These are phyloP conservation scores for Erythrobasidium hasegawianum DNA, from an alignment of 1,284 basidiomycete genomes.

Conservation along the genomic window DNA sequence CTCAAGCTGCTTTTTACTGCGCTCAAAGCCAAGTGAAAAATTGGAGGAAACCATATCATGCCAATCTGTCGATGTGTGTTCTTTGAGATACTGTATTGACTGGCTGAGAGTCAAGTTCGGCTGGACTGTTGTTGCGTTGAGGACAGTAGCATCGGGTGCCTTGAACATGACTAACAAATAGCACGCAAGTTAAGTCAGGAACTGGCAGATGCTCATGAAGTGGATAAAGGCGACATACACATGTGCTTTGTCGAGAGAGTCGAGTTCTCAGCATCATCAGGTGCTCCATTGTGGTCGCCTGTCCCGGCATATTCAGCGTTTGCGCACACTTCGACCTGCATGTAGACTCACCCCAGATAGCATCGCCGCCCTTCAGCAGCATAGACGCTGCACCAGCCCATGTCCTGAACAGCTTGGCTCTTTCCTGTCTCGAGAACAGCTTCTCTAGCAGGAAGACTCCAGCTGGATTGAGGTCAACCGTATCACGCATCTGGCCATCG, in stretches of 20 bases:
- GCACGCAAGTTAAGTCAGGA: neutral
- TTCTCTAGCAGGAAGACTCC: constrained; percentile 59
- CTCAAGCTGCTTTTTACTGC: constrained; percentile 58
- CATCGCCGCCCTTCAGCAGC: constrained; percentile 70
- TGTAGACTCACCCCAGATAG: constrained; percentile 69
- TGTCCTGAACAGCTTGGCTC: constrained; percentile 83
- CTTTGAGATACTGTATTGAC: constrained; percentile 61
- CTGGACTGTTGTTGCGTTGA: constrained; percentile 49
- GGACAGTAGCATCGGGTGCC: constrained; percentile 41
- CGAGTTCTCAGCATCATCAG: constrained; percentile 67
- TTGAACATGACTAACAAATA: constrained; percentile 39
- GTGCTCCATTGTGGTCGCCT: constrained; percentile 52
- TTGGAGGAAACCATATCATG: constrained; percentile 85
- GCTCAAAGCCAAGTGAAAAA: constrained; percentile 90
- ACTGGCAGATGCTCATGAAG: neutral
- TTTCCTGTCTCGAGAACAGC: constrained; percentile 78
- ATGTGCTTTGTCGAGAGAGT: constrained; percentile 44
- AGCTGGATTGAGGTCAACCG: constrained; percentile 83
- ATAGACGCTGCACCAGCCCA: constrained; percentile 57
- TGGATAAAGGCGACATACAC: constrained; percentile 9
- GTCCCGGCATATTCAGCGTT: neutral
- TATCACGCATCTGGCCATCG: constrained; percentile 55
- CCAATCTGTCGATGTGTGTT: constrained; percentile 57
- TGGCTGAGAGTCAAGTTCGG: constrained; percentile 76
- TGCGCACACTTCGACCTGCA: neutral